These are phyloP conservation scores for Dendryphion nanum DNA, from an alignment of 2,329 filamentous ascomycete species.

Conservation along the genomic window DNA sequence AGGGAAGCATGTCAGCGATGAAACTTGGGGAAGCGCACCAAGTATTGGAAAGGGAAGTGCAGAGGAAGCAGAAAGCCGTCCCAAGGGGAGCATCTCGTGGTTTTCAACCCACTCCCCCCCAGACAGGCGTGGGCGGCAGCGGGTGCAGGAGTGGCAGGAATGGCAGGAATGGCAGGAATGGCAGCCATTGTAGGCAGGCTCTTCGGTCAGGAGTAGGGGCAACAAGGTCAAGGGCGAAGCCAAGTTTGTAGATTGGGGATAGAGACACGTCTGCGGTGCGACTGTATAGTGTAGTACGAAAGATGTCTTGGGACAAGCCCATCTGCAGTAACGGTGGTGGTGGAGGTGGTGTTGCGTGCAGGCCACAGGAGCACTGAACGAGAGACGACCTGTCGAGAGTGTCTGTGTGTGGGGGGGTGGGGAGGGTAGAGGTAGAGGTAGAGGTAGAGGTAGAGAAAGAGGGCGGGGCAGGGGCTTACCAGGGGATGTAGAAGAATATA, in stretches of 20 bases:
- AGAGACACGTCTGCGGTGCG: conserved; percentile 33
- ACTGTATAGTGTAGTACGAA: conserved; percentile 31
- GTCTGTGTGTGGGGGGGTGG: too few species aligned
- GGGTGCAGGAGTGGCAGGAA: conserved; percentile 26
- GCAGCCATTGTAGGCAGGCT: conserved; percentile 25
- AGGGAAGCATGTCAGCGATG: conserved; percentile 40
- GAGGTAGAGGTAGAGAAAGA: too few species aligned
- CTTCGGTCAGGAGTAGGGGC: conserved; percentile 24
- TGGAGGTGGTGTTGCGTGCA: too few species aligned
- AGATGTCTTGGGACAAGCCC: conserved; percentile 19
- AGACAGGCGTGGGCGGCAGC: conserved; percentile 15
- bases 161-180: conserved; percentile 23
- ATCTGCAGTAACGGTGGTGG: conserved; percentile 6
- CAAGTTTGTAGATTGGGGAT: conserved; percentile 28
- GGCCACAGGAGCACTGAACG: too few species aligned
- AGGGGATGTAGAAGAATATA: too few species aligned
- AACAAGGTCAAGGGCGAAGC: conserved; percentile 21
- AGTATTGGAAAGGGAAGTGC: conserved; percentile 13
- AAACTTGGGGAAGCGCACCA: conserved; percentile 11
- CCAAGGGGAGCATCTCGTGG: conserved; percentile 24
- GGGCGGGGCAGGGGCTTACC: too few species aligned
- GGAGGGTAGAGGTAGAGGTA: too few species aligned
- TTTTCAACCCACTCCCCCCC: conserved; percentile 35
- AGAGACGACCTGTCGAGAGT: too few species aligned
- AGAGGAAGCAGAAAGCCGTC: conserved; percentile 19